Evolutionary conservation across 495 filamentous ascomycete species (phyloP).

Genomic region (Parachaetomium inaequale): DNA sequence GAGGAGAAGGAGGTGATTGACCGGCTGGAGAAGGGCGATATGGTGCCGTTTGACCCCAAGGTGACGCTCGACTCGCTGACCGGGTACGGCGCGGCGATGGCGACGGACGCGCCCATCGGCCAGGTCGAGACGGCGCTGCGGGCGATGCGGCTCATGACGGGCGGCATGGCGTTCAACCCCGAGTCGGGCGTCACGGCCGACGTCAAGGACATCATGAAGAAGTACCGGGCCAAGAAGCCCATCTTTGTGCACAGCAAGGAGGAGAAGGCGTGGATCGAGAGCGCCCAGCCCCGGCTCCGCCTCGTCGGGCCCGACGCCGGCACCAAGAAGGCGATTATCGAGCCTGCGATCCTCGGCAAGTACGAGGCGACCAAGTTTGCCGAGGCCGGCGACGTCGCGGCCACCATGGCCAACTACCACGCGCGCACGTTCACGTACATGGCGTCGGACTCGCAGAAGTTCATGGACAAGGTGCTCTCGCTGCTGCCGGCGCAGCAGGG

Average conservation of each 20-base stretch:
- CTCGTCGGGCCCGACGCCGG: conserved; percentile 21
- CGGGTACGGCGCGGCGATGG: conserved; percentile 35
- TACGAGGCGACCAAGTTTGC: conserved; percentile 35
- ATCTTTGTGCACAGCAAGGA: conserved; percentile 31
- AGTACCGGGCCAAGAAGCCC: conserved; percentile 27
- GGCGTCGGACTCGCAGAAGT: conserved; percentile 20
- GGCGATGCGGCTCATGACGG: conserved; percentile 32
- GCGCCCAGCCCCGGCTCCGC: conserved; percentile 11
- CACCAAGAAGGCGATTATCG: conserved; percentile 38
- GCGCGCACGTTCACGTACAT: conserved; percentile 27
- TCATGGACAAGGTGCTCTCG: conserved; percentile 27
- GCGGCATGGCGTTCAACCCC: conserved; percentile 30
- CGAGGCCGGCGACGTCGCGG: conserved; percentile 32
- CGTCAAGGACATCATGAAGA: conserved; percentile 7
- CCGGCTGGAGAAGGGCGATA: conserved; percentile 29
- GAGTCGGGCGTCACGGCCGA: conserved; percentile 27
- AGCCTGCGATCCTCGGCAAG: conserved; percentile 40
- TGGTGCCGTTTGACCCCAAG: conserved; percentile 26
- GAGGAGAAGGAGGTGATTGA: conserved; percentile 26
- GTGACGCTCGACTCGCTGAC: conserved; percentile 22
- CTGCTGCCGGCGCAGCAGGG: conserved; percentile 24
- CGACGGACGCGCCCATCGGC: conserved; percentile 25
- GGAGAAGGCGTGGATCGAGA: conserved; percentile 40
- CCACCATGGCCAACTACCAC: conserved; percentile 35
- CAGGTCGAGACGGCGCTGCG: conserved; percentile 31